phyloP scores from a whole-genome alignment of 164 flowering plant species.

The Liquidambar formosana region DNA sequence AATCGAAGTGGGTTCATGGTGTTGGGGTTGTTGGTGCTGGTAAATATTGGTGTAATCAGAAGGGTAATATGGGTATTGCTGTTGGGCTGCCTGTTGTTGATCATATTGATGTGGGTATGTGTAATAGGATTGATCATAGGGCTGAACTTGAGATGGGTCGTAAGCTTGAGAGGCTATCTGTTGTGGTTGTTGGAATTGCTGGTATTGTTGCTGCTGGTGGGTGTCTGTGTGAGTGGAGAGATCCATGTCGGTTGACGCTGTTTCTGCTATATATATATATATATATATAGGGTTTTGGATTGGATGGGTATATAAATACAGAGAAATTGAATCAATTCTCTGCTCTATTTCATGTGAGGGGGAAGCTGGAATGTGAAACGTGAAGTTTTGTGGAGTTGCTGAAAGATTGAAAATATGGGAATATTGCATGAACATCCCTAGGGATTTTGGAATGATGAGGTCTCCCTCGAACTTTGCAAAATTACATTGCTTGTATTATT shows the following conservation, averaged over 20 bases:
- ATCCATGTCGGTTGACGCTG: constrained; percentile 9
- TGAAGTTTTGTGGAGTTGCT: too few relatives aligned
- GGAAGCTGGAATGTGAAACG: background rate
- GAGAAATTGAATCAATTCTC: background rate
- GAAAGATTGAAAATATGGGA: too few relatives aligned
- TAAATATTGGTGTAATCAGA: constrained; percentile 15
- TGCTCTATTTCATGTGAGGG: background rate
- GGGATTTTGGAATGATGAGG: too few relatives aligned
- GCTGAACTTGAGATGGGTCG: constrained; percentile 31
- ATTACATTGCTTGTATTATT: too few relatives aligned
- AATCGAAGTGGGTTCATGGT: constrained; percentile 25
- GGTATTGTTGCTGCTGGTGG: constrained; percentile 26
- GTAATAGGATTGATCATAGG: constrained; percentile 24
- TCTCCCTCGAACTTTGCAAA: too few relatives aligned
- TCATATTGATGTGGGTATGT: constrained; percentile 14
- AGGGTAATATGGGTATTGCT: constrained; percentile 33
- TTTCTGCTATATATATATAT: too few relatives aligned
- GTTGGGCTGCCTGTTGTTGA: constrained; percentile 20
- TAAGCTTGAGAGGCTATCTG: constrained; percentile 21
- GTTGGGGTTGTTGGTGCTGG: constrained; percentile 21
- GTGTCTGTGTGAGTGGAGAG: constrained; percentile 9
- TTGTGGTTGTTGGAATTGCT: constrained; percentile 18
- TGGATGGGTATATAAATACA: too few relatives aligned
- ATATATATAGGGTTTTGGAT: too few relatives aligned
- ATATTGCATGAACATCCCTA: too few relatives aligned